These are phyloP conservation scores for Calonectria ilicicola DNA, from an alignment of 2,329 filamentous ascomycete genomes.

Conservation along the genomic window DNA sequence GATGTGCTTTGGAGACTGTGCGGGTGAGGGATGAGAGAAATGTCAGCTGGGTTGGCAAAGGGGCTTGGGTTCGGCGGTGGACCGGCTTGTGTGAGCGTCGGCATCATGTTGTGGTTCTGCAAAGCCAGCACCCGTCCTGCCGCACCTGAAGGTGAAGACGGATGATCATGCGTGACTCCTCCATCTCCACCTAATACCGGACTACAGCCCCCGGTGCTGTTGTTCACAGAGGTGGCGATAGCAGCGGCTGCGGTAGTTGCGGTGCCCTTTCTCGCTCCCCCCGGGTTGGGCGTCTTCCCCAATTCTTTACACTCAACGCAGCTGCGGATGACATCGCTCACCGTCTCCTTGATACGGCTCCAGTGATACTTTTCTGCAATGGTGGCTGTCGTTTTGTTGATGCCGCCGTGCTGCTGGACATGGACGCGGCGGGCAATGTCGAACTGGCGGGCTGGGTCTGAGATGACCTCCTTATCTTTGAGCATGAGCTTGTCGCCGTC, in stretches of 20 bases:
- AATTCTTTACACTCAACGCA: conserved; percentile 90
- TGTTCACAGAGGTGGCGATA: conserved; percentile 4
- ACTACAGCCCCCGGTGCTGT: conserved; percentile 10
- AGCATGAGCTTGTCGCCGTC: conserved; percentile 89
- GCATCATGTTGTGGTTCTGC: conserved; percentile 45
- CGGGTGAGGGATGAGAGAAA: conserved; percentile 56
- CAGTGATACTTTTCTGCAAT: conserved; percentile 97
- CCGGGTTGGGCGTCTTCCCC: conserved; percentile 64
- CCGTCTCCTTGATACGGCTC: conserved; percentile 98
- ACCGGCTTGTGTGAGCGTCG: conserved; percentile 40
- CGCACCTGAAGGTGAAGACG: conserved; percentile 29
- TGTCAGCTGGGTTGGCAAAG: conserved; percentile 62
- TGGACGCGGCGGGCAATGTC: conserved; percentile 87
- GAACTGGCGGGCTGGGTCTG: conserved; percentile 89
- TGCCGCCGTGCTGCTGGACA: conserved; percentile 82
- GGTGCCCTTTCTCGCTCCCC: conserved; percentile 38
- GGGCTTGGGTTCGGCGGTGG: conserved; percentile 47
- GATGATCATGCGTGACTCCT: conserved; percentile 26
- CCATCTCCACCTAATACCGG: conserved; percentile 18
- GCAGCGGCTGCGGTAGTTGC: not conserved
- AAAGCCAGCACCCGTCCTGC: conserved; percentile 43
- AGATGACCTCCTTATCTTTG: conserved; percentile 97
- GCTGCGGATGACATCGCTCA: conserved; percentile 92
- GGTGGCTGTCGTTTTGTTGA: conserved; percentile 96
- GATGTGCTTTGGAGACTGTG: conserved; percentile 49